phyloP scores from a whole-genome alignment of 2,329 filamentous ascomycete species.

The Drechmeria coniospora region DNA sequence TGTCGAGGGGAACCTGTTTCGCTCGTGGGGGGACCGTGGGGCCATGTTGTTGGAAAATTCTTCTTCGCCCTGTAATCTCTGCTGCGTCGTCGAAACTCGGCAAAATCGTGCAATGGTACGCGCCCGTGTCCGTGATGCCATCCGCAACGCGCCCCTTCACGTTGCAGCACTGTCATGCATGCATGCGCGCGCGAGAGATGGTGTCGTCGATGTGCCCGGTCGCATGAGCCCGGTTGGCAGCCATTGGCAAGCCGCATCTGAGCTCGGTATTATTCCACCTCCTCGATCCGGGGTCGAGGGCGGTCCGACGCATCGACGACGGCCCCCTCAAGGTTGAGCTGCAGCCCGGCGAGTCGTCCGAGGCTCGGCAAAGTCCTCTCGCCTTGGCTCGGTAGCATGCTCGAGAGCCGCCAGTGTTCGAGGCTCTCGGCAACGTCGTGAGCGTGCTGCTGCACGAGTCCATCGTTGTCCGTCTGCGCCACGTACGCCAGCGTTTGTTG shows the following conservation, averaged over 20 bases:
- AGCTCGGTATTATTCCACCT: conserved; percentile 34
- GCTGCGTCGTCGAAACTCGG: no score
- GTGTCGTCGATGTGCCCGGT: no score
- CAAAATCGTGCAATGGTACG: no score
- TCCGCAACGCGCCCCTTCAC: no score
- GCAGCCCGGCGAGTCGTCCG: conserved; percentile 21
- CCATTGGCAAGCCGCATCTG: background rate
- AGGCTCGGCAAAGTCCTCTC: conserved; percentile 10
- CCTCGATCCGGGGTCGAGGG: conserved; percentile 36
- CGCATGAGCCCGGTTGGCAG: no score
- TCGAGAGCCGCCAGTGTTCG: conserved; percentile 43
- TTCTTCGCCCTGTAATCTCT: no score
- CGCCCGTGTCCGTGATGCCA: no score
- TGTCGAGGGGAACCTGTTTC: no score
- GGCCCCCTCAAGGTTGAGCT: conserved; percentile 16
- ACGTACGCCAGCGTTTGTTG: conserved; percentile 46
- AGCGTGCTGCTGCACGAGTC: conserved; percentile 51
- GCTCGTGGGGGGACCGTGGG: no score
- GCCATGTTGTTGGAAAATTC: no score
- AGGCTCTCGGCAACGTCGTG: conserved; percentile 51
- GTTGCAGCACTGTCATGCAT: no score
- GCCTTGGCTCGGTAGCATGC: conserved; percentile 24
- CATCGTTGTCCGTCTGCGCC: conserved; percentile 50
- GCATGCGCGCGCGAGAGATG: no score
- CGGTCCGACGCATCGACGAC: conserved; percentile 11